These are phyloP conservation scores for Leptodontidium sp. DNA, from an alignment of 2,329 filamentous ascomycete genomes.

Conservation along the genomic window DNA sequence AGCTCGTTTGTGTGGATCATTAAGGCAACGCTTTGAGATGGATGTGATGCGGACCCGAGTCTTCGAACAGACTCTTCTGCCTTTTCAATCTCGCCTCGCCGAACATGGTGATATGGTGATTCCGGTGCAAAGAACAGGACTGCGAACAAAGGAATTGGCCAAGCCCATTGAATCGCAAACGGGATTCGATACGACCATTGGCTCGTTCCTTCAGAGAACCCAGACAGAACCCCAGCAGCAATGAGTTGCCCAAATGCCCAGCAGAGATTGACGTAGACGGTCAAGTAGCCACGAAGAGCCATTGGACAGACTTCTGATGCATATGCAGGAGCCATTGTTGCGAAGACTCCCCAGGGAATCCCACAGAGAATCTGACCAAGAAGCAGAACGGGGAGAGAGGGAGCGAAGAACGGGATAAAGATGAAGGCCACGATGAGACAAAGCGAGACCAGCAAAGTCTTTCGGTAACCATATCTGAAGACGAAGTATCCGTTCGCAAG, in stretches of 20 bases:
- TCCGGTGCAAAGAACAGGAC: conserved; percentile 47
- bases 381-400: conserved; percentile 54
- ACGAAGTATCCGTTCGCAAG: conserved; percentile 55
- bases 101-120: conserved; percentile 42
- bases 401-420: conserved; percentile 57
- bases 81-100: conserved; percentile 45
- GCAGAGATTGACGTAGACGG: conserved; percentile 55
- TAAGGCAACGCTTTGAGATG: conserved; percentile 7
- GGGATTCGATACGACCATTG: conserved; percentile 58
- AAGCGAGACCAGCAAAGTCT: conserved; percentile 41
- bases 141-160: conserved; percentile 33
- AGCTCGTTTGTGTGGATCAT: conserved; percentile 23
- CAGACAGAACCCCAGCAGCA: conserved; percentile 53
- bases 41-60: conserved; percentile 38
- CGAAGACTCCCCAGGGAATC: conserved; percentile 57
- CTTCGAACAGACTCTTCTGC: conserved; percentile 1
- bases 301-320: conserved; percentile 59
- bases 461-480: conserved; percentile 44
- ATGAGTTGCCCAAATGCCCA: conserved; percentile 53
- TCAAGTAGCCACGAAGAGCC: conserved; percentile 58
- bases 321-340: conserved; percentile 38
- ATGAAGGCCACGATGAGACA: conserved; percentile 53
- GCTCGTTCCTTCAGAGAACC: conserved; percentile 21
- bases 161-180: conserved; percentile 55
- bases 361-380: conserved; percentile 55